These are phyloP conservation scores for Suillus luteus DNA, from an alignment of 768 basidiomycete species.

Conservation along the genomic window DNA sequence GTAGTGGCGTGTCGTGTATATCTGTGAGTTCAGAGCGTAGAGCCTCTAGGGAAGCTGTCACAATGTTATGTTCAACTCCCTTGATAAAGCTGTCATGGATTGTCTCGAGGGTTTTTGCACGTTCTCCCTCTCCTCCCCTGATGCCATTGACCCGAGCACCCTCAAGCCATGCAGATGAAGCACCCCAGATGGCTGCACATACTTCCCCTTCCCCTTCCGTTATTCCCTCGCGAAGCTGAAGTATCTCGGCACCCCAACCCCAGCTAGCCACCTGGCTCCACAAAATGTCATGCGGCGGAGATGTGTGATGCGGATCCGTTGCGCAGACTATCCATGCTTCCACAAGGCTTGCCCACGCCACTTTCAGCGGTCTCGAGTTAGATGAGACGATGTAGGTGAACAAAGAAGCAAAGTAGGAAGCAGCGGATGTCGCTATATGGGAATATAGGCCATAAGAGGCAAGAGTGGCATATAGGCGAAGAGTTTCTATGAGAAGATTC, in stretches of 20 bases:
- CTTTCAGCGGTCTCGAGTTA: conserved; percentile 32
- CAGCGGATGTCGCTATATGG: conserved; percentile 62
- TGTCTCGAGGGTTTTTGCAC: conserved; percentile 37
- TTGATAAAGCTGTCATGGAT: conserved; percentile 45
- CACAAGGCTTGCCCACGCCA: conserved; percentile 60
- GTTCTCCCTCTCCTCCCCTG: conserved; percentile 66
- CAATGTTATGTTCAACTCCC: conserved; percentile 37
- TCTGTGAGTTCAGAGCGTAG: conserved; percentile 32
- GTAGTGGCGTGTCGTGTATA: not conserved
- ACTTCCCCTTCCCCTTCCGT: conserved; percentile 29
- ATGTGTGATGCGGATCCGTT: conserved; percentile 87
- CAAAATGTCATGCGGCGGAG: conserved; percentile 81
- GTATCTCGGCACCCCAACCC: conserved; percentile 67
- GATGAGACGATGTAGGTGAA: conserved; percentile 46
- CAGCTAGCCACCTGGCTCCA: conserved; percentile 88
- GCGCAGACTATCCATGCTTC: conserved; percentile 81
- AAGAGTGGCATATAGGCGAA: conserved; percentile 65
- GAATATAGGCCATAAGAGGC: conserved; percentile 81
- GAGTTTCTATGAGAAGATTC: conserved; percentile 53
- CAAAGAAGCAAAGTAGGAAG: conserved; percentile 55
- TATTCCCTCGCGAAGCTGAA: conserved; percentile 41
- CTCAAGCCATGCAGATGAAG: conserved; percentile 68
- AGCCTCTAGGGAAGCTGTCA: conserved; percentile 37
- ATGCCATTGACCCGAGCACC: conserved; percentile 74
- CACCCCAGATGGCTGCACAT: conserved; percentile 41